Evolutionary conservation across 345 rosid species (phyloP).

Genomic region (Sisymbrium irio): DNA sequence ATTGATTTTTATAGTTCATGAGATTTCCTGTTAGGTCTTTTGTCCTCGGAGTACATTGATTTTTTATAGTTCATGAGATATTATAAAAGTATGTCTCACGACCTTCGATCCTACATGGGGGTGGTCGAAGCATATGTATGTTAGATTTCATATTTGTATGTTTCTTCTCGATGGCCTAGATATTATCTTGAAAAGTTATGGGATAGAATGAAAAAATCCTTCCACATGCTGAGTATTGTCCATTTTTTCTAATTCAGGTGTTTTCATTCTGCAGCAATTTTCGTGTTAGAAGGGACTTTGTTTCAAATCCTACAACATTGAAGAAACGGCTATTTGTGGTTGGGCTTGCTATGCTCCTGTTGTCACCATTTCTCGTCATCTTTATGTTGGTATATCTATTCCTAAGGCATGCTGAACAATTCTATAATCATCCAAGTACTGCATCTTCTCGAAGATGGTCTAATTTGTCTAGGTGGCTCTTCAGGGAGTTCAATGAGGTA

Average conservation of each 20-base stretch:
- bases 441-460: slow-evolving; percentile 99
- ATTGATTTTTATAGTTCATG: not conserved
- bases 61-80: not conserved
- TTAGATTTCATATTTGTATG: slow-evolving; percentile 2
- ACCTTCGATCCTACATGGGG: not conserved
- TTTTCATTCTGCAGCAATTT: slow-evolving; percentile 68
- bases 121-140: not conserved
- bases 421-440: slow-evolving; percentile 94
- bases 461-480: slow-evolving; percentile 92
- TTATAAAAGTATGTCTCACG: not conserved
- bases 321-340: slow-evolving; percentile 84
- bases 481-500: slow-evolving; percentile 98
- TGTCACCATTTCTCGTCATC: slow-evolving; percentile 93
- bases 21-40: not conserved
- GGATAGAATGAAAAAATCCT: not conserved
- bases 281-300: slow-evolving; percentile 81
- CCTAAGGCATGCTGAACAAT: slow-evolving; percentile 95
- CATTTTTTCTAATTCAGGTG: slow-evolving; percentile 35
- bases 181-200: not conserved
- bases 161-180: not conserved
- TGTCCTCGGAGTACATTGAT: not conserved
- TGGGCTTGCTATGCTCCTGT: slow-evolving; percentile 84
- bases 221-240: slow-evolving; percentile 15
- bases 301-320: slow-evolving; percentile 72
- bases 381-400: slow-evolving; percentile 95